Conservation (phyloP, 177 flowering plant species). For the Tripterygium wilfordii region DNA sequence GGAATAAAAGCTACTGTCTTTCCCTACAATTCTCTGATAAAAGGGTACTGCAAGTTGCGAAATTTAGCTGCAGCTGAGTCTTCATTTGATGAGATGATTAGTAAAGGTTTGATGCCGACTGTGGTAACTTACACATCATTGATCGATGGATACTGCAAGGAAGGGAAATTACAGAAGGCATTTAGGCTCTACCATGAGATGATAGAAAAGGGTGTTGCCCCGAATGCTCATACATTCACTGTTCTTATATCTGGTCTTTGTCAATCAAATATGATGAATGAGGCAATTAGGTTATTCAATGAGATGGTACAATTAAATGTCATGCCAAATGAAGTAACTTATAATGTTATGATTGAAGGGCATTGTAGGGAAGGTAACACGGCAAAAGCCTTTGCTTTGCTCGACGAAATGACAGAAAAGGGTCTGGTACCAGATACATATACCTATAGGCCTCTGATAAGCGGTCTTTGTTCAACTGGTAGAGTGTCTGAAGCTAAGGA, state of each 20-base stretch:
- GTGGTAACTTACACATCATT: slow-evolving; percentile 74
- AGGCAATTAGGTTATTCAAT: slow-evolving; percentile 52
- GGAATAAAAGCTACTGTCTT: slow-evolving; percentile 53
- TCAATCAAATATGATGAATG: slow-evolving; percentile 53
- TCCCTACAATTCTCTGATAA: slow-evolving; percentile 75
- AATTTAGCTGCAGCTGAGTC: slow-evolving; percentile 42
- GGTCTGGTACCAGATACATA: slow-evolving; percentile 76
- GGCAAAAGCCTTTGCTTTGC: slow-evolving; percentile 61
- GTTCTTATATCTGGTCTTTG: slow-evolving; percentile 73
- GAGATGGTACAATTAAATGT: slow-evolving; percentile 54
- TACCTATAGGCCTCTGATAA: slow-evolving; percentile 72
- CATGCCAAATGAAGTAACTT: slow-evolving; percentile 73
- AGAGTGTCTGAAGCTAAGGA: slow-evolving; percentile 70
- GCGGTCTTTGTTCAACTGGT: slow-evolving; percentile 69
- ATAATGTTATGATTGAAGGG: slow-evolving; percentile 91
- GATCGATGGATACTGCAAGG: slow-evolving; percentile 73
- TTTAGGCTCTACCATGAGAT: slow-evolving; percentile 62
- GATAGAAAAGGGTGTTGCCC: slow-evolving; percentile 64
- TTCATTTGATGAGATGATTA: slow-evolving; percentile 48
- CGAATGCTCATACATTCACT: slow-evolving; percentile 72
- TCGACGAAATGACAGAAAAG: slow-evolving; percentile 67
- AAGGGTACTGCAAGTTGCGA: slow-evolving; percentile 65
- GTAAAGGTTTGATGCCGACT: slow-evolving; percentile 54
- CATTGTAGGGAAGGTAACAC: slow-evolving; percentile 59
- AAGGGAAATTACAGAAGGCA: slow-evolving; percentile 52